A percentile compares a stretch with the other conserved stretches of the same genome.
Conservation (phyloP, 2,329 filamentous ascomycete genomes). For the Aschersonia sp. region DNA sequence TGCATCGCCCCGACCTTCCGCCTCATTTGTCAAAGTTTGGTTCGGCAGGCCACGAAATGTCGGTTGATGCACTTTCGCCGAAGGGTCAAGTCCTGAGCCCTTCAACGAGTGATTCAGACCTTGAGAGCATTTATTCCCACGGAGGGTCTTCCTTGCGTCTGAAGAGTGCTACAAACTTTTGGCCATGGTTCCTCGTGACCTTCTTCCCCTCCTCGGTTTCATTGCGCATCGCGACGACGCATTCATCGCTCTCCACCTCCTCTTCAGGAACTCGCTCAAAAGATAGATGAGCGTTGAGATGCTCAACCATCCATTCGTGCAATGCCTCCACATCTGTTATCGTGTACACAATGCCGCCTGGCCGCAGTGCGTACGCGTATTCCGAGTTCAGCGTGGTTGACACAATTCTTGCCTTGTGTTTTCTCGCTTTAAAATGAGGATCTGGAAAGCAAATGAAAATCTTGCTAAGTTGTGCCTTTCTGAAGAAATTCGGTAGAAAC, state of each 20-base stretch:
- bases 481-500: constrained; percentile 97
- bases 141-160: constrained; percentile 64
- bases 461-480: constrained; percentile 63
- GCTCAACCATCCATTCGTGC: constrained; percentile 82
- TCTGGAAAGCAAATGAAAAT: constrained; percentile 98
- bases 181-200: constrained; percentile 76
- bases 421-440: constrained; percentile 92
- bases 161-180: constrained; percentile 85
- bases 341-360: constrained; percentile 81
- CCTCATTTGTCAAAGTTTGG: too few species aligned
- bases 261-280: constrained; percentile 62
- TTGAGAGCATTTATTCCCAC: constrained; percentile 36
- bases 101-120: neutral
- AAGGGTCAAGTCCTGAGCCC: neutral
- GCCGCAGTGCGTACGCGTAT: constrained; percentile 75
- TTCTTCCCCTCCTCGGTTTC: constrained; percentile 98
- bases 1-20: too few species aligned
- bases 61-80: too few species aligned
- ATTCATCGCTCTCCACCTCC: constrained; percentile 54
- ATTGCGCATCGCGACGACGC: constrained; percentile 57
- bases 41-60: too few species aligned
- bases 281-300: constrained; percentile 62
- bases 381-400: constrained; percentile 79
- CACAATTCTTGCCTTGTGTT: constrained; percentile 94
- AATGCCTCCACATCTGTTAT: constrained; percentile 96